A percentile compares a stretch with the other conserved stretches of the same genome.
These are phyloP conservation scores for Gilbertella persicaria DNA, from an alignment of 371 early-diverging fungal genomes.

Conservation along the genomic window DNA sequence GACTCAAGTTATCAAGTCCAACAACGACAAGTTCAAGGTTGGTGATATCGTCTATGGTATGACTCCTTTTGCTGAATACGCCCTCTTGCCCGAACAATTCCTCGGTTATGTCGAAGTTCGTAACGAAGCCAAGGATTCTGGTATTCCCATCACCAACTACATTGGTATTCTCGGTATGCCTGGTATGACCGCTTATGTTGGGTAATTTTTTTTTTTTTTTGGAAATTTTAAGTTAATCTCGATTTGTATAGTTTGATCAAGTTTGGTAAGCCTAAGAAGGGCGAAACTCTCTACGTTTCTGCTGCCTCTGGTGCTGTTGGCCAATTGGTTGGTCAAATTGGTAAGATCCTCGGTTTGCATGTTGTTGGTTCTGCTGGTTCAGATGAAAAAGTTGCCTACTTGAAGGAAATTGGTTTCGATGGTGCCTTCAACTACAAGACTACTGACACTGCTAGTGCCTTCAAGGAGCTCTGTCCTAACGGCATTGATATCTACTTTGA, in stretches of 20 bases:
- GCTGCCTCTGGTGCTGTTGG: slow-evolving; percentile 65
- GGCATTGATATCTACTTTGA: slow-evolving; percentile 82
- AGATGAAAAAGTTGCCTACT: slow-evolving; percentile 75
- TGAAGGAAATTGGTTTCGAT: slow-evolving; percentile 69
- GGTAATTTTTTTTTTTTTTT: slow-evolving; percentile 16
- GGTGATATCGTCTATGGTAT: slow-evolving; percentile 59
- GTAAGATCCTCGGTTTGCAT: slow-evolving; percentile 64
- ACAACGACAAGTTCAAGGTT: slow-evolving; percentile 48
- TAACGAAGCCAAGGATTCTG: slow-evolving; percentile 36
- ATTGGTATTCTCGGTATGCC: slow-evolving; percentile 58
- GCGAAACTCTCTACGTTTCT: slow-evolving; percentile 55
- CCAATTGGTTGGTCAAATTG: slow-evolving; percentile 67
- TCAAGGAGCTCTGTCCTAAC: slow-evolving; percentile 56
- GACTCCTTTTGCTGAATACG: slow-evolving; percentile 49
- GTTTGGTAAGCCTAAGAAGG: slow-evolving; percentile 42
- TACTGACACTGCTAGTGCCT: slow-evolving; percentile 39
- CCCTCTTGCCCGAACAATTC: slow-evolving; percentile 27
- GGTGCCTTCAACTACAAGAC: slow-evolving; percentile 87
- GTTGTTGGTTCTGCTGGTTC: slow-evolving; percentile 83
- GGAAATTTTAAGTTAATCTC: too few species aligned
- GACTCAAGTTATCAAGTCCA: slow-evolving; percentile 58
- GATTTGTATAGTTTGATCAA: slow-evolving; percentile 23
- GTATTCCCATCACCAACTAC: slow-evolving; percentile 48
- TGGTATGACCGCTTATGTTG: slow-evolving; percentile 48
- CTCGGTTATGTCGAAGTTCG: slow-evolving; percentile 24